Conservation (phyloP, 352 stramenopile species). For the Pythium biforme region DNA sequence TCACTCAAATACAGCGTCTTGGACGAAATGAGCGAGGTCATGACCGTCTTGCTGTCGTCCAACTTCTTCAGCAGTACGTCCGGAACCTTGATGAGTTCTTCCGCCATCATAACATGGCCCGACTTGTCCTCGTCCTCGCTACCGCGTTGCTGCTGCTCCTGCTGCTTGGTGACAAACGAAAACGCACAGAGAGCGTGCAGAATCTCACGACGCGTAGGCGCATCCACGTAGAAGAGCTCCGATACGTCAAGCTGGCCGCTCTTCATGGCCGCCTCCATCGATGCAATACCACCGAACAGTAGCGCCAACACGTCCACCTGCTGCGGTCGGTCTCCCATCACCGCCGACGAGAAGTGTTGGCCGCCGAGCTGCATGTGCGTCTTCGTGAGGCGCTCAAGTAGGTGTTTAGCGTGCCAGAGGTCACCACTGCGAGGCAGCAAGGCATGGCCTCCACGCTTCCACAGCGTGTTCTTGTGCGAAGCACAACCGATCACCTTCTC, state of each 20-base stretch:
- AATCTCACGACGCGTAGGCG: constrained; percentile 61
- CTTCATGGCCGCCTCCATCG: constrained; percentile 83
- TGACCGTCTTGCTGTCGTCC: constrained; percentile 43
- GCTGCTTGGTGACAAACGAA: constrained; percentile 57
- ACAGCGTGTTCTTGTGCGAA: constrained; percentile 82
- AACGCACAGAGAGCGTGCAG: constrained; percentile 82
- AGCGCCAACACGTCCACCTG: constrained; percentile 71
- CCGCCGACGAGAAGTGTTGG: constrained; percentile 27
- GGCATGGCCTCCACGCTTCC: constrained; percentile 91
- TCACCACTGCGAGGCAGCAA: constrained; percentile 59
- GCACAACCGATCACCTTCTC: constrained; percentile 63
- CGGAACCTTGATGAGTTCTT: constrained; percentile 68
- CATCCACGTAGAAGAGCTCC: constrained; percentile 71
- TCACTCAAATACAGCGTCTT: constrained; percentile 77
- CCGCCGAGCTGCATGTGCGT: constrained; percentile 26
- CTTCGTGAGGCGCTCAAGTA: constrained; percentile 63
- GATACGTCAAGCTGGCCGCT: constrained; percentile 72
- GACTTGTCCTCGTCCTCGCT: constrained; percentile 11
- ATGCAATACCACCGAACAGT: constrained; percentile 64
- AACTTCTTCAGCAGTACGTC: constrained; percentile 62
- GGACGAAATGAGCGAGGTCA: constrained; percentile 57
- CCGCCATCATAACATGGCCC: constrained; percentile 48
- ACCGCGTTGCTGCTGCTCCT: constrained; percentile 26
- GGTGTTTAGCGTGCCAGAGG: constrained; percentile 69
- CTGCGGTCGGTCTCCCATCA: constrained; percentile 8